These are phyloP conservation scores for Escovopsis sp. DNA, from an alignment of 2,329 filamentous ascomycete species.

Conservation along the genomic window DNA sequence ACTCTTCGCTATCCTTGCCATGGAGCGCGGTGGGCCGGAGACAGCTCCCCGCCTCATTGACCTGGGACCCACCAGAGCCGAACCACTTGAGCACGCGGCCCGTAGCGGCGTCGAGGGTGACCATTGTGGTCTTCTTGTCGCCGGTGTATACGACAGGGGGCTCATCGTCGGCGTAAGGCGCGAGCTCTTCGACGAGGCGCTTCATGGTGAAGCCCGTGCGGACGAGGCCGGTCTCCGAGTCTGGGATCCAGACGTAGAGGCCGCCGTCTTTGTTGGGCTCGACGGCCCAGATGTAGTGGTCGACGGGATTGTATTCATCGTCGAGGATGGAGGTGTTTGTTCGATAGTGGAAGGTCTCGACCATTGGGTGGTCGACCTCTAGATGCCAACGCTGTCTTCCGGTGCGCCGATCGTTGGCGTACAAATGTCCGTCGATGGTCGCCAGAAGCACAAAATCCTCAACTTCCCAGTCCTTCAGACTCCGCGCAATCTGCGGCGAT, in stretches of 20 bases:
- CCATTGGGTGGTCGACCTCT: slow-evolving; percentile 71
- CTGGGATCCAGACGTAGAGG: slow-evolving; percentile 73
- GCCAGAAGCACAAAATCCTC: slow-evolving; percentile 99
- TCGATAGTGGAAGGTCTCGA: slow-evolving; percentile 74
- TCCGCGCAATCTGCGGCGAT: slow-evolving; percentile 88
- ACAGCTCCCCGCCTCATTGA: slow-evolving; percentile 62
- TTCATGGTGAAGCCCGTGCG: slow-evolving; percentile 66
- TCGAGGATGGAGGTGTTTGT: slow-evolving; percentile 49
- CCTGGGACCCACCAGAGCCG: slow-evolving; percentile 54
- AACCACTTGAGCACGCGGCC: slow-evolving; percentile 76
- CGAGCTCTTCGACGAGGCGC: slow-evolving; percentile 67
- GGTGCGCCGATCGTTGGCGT: slow-evolving; percentile 78
- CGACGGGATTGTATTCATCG: slow-evolving; percentile 49
- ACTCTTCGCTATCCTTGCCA: slow-evolving; percentile 47
- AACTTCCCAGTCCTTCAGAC: slow-evolving; percentile 97
- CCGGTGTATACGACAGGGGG: slow-evolving; percentile 79
- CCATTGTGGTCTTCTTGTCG: slow-evolving; percentile 78
- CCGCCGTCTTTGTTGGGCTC: slow-evolving; percentile 79
- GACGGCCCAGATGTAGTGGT: slow-evolving; percentile 89
- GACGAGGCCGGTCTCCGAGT: slow-evolving; percentile 42
- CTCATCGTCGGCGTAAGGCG: slow-evolving; percentile 61
- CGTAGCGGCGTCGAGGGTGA: slow-evolving; percentile 76
- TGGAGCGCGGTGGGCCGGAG: slow-evolving; percentile 51
- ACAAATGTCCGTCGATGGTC: slow-evolving; percentile 96
- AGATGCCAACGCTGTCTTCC: slow-evolving; percentile 78